A percentile compares a stretch with the other conserved stretches of the same genome.
Conservation (phyloP, 208 protist species). For the Trypanosoma cruzi region DNA sequence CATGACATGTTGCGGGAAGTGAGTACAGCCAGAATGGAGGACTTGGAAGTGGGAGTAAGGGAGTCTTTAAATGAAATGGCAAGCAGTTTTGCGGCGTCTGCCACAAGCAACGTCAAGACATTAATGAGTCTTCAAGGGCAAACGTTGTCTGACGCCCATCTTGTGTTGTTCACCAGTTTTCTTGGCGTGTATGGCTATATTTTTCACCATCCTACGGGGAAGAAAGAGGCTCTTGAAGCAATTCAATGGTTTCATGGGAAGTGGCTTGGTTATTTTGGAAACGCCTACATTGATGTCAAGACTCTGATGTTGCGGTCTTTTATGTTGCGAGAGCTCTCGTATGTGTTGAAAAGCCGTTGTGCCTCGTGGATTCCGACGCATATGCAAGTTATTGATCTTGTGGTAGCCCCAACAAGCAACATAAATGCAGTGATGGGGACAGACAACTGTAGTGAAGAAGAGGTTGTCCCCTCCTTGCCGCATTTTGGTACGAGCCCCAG, state of each 20-base stretch:
- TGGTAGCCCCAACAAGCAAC: slow-evolving; percentile 28
- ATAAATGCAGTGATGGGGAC: not conserved
- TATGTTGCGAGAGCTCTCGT: slow-evolving; percentile 54
- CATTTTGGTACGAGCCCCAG: slow-evolving; percentile 28
- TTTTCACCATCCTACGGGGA: slow-evolving; percentile 42
- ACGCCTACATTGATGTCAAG: slow-evolving; percentile 36
- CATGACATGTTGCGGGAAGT: slow-evolving; percentile 38
- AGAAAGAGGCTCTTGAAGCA: slow-evolving; percentile 36
- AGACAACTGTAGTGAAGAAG: not conserved
- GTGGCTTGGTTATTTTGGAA: slow-evolving; percentile 54
- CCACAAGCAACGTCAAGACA: slow-evolving; percentile 29
- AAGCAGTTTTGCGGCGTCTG: slow-evolving; percentile 37
- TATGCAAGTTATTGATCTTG: slow-evolving; percentile 46
- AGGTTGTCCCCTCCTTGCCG: slow-evolving; percentile 22
- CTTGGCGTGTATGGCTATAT: slow-evolving; percentile 59
- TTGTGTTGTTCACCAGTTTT: slow-evolving; percentile 44
- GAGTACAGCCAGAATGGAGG: slow-evolving; percentile 29
- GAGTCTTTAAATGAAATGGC: slow-evolving; percentile 41
- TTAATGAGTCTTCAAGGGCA: slow-evolving; percentile 36
- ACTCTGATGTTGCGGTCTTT: slow-evolving; percentile 52
- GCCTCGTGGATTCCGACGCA: slow-evolving; percentile 24
- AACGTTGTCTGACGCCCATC: slow-evolving; percentile 38
- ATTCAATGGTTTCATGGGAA: slow-evolving; percentile 58
- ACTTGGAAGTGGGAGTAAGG: slow-evolving; percentile 23
- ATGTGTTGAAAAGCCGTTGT: slow-evolving; percentile 45